Evolutionary conservation across 441 rosid genomes (phyloP), one percentile per base, ranked within the genome.

Genomic region (Corymbia citriodora): DNA sequence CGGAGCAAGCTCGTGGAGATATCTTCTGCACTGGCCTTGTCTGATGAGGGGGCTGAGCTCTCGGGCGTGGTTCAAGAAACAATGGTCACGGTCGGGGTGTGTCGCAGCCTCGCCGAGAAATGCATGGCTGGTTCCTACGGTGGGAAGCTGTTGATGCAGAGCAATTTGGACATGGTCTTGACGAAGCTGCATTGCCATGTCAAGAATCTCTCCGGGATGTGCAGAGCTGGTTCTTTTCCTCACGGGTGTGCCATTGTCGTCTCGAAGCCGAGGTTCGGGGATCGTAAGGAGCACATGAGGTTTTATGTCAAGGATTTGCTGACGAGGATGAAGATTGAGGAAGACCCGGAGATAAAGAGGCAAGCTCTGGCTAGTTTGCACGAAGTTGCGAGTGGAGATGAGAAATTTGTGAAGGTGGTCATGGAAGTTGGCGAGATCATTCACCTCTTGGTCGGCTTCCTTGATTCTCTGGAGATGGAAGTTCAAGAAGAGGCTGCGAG

Each of bases 111-210:
- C 79, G 99, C 98, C 23, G 91, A 94, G 86, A 92, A 95, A n/a
- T 97, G 99, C 89, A 92, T 95, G 83, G 95, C 96, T 93, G 94
- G 95, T 90, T 93, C 97, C 4, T 98, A 93, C 94, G 94, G 95
- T 87, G 99, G 99, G 21, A 97, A 97, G 97, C 98, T 98, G 33
- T 93, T 97, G 94, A 98, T 98, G 99, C 99, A 98, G 94, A 97
- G 99, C 89, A 98, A 97, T 92, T 93, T 98, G 89, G 99, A 98
- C 89, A 93, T 95, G 14, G 89, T 97, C 87, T 94, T 96, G 9
- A 91, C 94, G 4, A 98, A 92, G 88, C 92, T 97, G 74, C 98
- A 95, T 81, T 85, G 85, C 1, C 96, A 95, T 54, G 90, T 94
- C 33, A 95, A 94, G 92, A 93, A 92, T 87, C 93, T 98, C 53